A percentile compares a stretch with the other conserved stretches of the same genome.
phyloP scores from a whole-genome alignment of 164 flowering plant genomes.

The Chimonanthus salicifolius region DNA sequence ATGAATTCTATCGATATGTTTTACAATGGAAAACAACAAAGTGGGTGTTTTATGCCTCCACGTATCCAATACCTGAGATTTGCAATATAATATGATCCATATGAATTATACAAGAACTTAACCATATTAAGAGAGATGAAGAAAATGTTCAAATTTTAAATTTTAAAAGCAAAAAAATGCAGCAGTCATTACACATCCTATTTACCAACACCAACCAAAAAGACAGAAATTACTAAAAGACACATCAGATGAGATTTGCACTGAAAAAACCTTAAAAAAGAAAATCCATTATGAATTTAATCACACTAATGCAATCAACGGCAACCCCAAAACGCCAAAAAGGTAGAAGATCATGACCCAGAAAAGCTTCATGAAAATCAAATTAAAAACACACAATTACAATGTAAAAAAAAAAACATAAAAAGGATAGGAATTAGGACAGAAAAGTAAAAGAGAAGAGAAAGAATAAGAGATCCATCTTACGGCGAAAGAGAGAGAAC shows the following conservation, averaged over 20 bases:
- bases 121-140: no score
- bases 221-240: background rate
- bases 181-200: no score
- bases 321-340: background rate
- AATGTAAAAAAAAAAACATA: background rate
- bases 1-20: no score
- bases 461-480: background rate
- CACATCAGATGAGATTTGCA: background rate
- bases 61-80: no score
- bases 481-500: slow-evolving; percentile 7
- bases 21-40: no score
- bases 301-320: background rate
- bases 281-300: background rate
- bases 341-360: background rate
- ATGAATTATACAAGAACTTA: no score
- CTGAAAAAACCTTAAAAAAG: background rate
- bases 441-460: background rate
- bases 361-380: background rate
- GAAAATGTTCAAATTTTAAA: background rate
- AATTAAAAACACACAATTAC: background rate
- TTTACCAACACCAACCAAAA: background rate
- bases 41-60: no score
- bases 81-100: no score
- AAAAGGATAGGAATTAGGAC: background rate
- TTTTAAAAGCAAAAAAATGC: background rate